Evolutionary conservation across 345 rosid genomes (phyloP).

Genomic region (Garcia nutans): DNA sequence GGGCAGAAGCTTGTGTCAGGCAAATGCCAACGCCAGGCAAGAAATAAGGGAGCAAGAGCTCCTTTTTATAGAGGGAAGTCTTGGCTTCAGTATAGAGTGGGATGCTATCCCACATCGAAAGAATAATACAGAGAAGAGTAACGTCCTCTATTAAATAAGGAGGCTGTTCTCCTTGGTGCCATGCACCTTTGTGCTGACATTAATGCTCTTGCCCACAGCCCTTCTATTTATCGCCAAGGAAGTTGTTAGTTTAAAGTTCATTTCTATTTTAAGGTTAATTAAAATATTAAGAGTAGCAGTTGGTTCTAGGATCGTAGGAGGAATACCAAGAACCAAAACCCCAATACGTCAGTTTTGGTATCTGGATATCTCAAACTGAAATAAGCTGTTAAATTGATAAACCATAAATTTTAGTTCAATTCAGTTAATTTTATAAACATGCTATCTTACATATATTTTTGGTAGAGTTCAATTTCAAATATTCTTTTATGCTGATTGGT

Average conservation of each 20-base stretch:
- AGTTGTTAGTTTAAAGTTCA: too few relatives aligned
- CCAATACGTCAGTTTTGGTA: neutral
- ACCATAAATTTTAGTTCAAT: neutral
- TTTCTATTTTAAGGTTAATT: too few relatives aligned
- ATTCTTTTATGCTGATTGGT: slow-evolving; percentile 1
- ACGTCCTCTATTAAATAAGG: neutral
- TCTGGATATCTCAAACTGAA: neutral
- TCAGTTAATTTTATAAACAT: too few relatives aligned
- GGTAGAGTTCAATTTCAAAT: neutral
- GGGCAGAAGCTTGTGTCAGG: neutral
- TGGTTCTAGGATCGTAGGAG: too few relatives aligned
- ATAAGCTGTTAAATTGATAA: neutral
- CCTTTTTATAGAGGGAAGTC: too few relatives aligned
- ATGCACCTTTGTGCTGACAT: too few relatives aligned
- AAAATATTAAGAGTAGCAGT: too few relatives aligned
- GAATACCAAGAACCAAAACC: too few relatives aligned
- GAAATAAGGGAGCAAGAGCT: neutral
- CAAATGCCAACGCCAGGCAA: neutral
- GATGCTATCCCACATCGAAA: too few relatives aligned
- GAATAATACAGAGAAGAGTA: neutral
- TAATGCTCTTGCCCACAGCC: neutral
- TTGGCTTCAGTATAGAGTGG: neutral
- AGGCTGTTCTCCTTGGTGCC: neutral
- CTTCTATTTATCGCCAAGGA: neutral
- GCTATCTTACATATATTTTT: neutral